Evolutionary conservation across 2,329 filamentous ascomycete genomes (phyloP), one percentile per base, ranked within the genome.

Genomic region (Daldinia sp.): DNA sequence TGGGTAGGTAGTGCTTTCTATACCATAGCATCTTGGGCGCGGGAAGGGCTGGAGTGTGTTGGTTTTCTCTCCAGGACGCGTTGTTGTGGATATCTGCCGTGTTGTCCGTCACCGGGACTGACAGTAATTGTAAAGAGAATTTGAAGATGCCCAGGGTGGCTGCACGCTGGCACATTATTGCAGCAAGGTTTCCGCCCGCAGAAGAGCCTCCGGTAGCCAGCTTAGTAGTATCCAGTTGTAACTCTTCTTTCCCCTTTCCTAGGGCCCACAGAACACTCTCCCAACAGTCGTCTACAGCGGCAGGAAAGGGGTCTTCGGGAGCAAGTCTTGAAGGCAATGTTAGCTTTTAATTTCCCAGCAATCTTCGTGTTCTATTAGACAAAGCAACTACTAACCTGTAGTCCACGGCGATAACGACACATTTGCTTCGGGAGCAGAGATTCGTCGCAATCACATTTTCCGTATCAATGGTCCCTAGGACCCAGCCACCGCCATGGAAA

Each of bases 1-100:
- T 78, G 0, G 86, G 86, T 1, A 89, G 80, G 76, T 89, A 89
- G 74, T 87, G 84, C 18, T 82, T 74, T n/a, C 87, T 81, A 73
- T 87, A 89, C 87, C 87, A 89, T 55, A 86, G 74, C 87, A 89
- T 89, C 76, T 89, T 88, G 2, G 78, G 78, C 0, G 86, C 85
- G 0, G 87, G 84, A 1, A 89, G 79, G 0, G 86, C 85, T 0
- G 86, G 82, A 0, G 83, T 81, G 72, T 83, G 79, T 71, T 87
- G 79, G 73, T 86, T 87, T 50, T 83, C 81, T 15, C 76, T 79
- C 81, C 85, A 89, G 2, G 85, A 84, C 0, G 76, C 73, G 63
- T 81, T 86, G 61, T 78, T 84, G 7, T 71, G 75, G 0, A 81
- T 73, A 13, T 78, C 78, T 6, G 86, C 86, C 0, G 85, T 88